Conservation (phyloP, 1,284 basidiomycete species). For the Trichosporon inkin region DNA sequence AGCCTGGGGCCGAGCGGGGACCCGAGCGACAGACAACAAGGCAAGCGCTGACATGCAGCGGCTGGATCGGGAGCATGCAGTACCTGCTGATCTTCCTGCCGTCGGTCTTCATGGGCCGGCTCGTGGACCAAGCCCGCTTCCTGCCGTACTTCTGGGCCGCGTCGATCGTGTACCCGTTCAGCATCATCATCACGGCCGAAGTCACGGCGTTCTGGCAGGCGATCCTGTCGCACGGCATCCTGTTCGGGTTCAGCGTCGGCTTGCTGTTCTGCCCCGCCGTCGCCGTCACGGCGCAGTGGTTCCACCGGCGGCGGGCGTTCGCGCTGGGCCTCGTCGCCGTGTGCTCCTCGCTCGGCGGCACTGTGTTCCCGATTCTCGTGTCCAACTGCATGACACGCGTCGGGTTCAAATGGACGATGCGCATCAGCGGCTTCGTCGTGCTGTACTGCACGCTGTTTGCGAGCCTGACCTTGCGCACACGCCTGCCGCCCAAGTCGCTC, state of each 20-base stretch:
- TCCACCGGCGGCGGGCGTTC: conserved; percentile 21
- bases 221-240: conserved; percentile 18
- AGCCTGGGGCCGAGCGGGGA: conserved; percentile 4
- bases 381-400: conserved; percentile 14
- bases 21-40: neutral
- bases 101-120: conserved; percentile 53
- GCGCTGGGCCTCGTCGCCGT: conserved; percentile 30
- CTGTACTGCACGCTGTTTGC: conserved; percentile 22
- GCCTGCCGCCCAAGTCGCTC: conserved; percentile 24
- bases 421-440: conserved; percentile 25
- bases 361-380: conserved; percentile 53
- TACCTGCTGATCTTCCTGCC: conserved; percentile 53
- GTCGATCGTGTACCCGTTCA: conserved; percentile 53
- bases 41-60: conserved; percentile 10
- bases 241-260: conserved; percentile 33
- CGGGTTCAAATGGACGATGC: conserved; percentile 29
- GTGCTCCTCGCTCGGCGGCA: conserved; percentile 43
- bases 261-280: conserved; percentile 55
- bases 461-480: conserved; percentile 15
- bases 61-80: conserved; percentile 70
- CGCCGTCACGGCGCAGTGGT: conserved; percentile 55
- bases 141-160: conserved; percentile 51
- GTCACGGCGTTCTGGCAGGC: conserved; percentile 58
- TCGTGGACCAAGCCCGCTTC: conserved; percentile 59
- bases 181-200: conserved; percentile 57